Conservation (phyloP, 1,139 yeast species). For the Pichia sp. region DNA sequence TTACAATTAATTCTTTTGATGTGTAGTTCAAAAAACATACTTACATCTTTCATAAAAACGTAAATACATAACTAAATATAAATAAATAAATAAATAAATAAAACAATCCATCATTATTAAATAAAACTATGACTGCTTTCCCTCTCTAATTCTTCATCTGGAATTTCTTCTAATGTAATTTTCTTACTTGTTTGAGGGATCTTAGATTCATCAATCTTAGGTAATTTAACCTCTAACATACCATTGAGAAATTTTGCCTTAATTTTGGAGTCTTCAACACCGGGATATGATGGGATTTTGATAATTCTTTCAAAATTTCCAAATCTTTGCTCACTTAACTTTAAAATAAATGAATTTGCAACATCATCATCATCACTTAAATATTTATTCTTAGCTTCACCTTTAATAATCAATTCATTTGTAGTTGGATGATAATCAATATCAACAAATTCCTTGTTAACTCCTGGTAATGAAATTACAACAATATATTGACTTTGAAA, state of each 20-base stretch:
- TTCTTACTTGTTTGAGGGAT: constrained; percentile 17
- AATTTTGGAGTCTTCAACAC: constrained; percentile 44
- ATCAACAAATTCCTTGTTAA: constrained; percentile 42
- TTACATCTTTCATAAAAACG: too few species aligned
- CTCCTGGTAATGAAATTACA: constrained; percentile 49
- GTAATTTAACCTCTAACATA: constrained; percentile 43
- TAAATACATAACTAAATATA: not conserved
- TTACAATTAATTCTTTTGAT: constrained; percentile 31
- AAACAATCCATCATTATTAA: not conserved
- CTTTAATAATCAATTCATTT: constrained; percentile 43
- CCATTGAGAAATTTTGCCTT: constrained; percentile 49
- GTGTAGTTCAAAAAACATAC: too few species aligned
- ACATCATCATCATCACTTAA: constrained; percentile 27
- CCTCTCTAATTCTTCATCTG: constrained; percentile 25
- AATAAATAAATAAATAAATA: not conserved
- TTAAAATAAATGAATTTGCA: constrained; percentile 26
- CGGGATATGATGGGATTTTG: constrained; percentile 46
- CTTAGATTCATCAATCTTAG: constrained; percentile 31
- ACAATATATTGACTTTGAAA: constrained; percentile 37
- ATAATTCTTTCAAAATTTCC: constrained; percentile 50
- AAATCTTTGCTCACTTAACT: constrained; percentile 41
- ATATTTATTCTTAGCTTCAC: constrained; percentile 37
- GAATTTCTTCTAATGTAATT: constrained; percentile 24
- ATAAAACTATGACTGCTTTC: constrained; percentile 7
- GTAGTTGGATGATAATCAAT: constrained; percentile 51